Evolutionary conservation across 306 rosid species (phyloP).

Genomic region (Lotus japonicus): DNA sequence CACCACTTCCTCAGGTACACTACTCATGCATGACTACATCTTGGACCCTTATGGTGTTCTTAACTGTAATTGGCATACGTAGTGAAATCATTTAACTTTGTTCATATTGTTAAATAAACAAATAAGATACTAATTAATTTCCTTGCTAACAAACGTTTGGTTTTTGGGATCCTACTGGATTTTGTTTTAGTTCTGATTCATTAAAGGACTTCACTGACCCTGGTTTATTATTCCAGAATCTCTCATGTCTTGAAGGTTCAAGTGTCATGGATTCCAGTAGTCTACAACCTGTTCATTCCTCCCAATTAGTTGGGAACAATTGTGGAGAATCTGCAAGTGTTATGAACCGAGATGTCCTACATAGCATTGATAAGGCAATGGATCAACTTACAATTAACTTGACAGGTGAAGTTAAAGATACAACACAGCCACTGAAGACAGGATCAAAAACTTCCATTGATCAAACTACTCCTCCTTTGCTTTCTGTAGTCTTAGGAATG

Average conservation of each 20-base stretch:
- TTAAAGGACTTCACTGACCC: neutral
- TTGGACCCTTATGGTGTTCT: too few relatives aligned
- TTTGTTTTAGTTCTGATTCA: too few relatives aligned
- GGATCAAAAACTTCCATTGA: slow-evolving; percentile 15
- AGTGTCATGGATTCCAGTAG: slow-evolving; percentile 1
- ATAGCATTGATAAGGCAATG: slow-evolving; percentile 5
- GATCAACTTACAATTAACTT: neutral
- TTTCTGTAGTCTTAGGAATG: slow-evolving; percentile 49
- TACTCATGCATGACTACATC: too few relatives aligned
- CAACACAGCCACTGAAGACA: neutral
- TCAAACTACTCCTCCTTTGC: slow-evolving; percentile 36
- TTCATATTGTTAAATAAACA: too few relatives aligned
- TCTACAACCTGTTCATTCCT: neutral
- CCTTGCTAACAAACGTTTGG: too few relatives aligned
- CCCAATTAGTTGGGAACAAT: neutral
- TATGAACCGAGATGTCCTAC: slow-evolving; percentile 3
- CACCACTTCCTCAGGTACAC: too few relatives aligned
- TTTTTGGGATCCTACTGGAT: too few relatives aligned
- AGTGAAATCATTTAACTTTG: too few relatives aligned
- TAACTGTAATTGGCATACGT: too few relatives aligned
- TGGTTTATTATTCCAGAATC: slow-evolving; percentile 33
- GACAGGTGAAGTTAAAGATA: slow-evolving; percentile 15
- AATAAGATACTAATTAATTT: too few relatives aligned
- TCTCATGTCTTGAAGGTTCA: slow-evolving; percentile 45
- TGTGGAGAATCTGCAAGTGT: slow-evolving; percentile 1